Percentiles rank a stretch among this genome's conserved stretches.
Evolutionary conservation across 352 stramenopile species (phyloP).

Genomic region (Phytophthora brassicae): DNA sequence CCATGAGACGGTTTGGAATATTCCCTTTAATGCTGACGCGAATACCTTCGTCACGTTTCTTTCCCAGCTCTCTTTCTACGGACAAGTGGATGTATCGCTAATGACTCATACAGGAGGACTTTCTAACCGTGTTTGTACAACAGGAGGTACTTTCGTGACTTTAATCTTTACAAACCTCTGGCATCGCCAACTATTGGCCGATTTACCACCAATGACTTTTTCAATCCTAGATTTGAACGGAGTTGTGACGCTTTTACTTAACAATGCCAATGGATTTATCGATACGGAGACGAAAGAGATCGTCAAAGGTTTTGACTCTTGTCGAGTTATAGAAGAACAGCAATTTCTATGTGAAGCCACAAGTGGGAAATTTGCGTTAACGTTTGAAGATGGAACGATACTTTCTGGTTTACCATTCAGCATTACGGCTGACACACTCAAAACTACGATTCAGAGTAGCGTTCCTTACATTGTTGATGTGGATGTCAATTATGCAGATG

Average conservation of each 20-base stretch:
- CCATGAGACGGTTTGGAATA: slow-evolving; percentile 52
- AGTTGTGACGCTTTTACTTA: slow-evolving; percentile 46
- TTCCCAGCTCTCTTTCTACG: slow-evolving; percentile 46
- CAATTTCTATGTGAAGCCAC: slow-evolving; percentile 63
- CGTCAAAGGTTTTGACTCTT: slow-evolving; percentile 72
- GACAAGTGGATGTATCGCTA: slow-evolving; percentile 48
- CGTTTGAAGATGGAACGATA: slow-evolving; percentile 58
- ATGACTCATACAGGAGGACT: slow-evolving; percentile 22
- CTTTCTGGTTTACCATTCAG: slow-evolving; percentile 48
- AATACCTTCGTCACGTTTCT: slow-evolving; percentile 56
- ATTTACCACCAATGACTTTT: slow-evolving; percentile 66
- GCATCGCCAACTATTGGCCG: slow-evolving; percentile 50
- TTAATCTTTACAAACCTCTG: slow-evolving; percentile 57
- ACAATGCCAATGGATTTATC: slow-evolving; percentile 54
- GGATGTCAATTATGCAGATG: slow-evolving; percentile 48
- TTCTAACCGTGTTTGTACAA: slow-evolving; percentile 48
- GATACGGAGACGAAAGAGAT: slow-evolving; percentile 68
- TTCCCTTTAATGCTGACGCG: slow-evolving; percentile 58
- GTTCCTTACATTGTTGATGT: slow-evolving; percentile 68
- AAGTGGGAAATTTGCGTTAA: slow-evolving; percentile 67
- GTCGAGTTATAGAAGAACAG: slow-evolving; percentile 62
- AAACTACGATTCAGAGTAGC: slow-evolving; percentile 37
- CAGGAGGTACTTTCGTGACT: slow-evolving; percentile 60
- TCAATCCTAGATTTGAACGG: slow-evolving; percentile 56
- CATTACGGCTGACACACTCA: slow-evolving; percentile 43